These are phyloP conservation scores for Graphium sp. DNA, from an alignment of 2,329 filamentous ascomycete genomes.

Conservation along the genomic window DNA sequence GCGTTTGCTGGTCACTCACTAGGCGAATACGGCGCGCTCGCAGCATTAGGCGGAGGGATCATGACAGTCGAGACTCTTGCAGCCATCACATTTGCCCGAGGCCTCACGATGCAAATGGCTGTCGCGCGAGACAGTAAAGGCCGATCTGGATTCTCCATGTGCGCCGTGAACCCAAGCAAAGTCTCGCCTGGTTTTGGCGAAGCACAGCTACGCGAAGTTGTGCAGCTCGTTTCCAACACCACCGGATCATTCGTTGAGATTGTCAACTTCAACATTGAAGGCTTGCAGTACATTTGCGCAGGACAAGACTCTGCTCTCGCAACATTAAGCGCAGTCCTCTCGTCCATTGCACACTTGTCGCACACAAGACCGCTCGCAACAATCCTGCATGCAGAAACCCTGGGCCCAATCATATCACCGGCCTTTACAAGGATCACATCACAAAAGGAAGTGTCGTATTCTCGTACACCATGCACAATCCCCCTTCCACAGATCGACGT, in stretches of 20 bases:
- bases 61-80: constrained; percentile 99
- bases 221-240: constrained; percentile 84
- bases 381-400: too few relatives aligned
- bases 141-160: constrained; percentile 98
- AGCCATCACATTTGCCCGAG: constrained; percentile 97
- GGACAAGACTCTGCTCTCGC: constrained; percentile 56
- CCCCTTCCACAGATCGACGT: constrained; percentile 95
- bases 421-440: constrained; percentile 45
- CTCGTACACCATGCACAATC: constrained; percentile 87
- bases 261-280: constrained; percentile 84
- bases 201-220: constrained; percentile 88
- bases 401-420: too few relatives aligned
- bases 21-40: constrained; percentile 93
- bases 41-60: constrained; percentile 76
- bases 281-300: constrained; percentile 60
- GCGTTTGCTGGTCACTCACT: constrained; percentile 96
- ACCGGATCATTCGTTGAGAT: constrained; percentile 95
- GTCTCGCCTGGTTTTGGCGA: constrained; percentile 99
- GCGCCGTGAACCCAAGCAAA: constrained; percentile 93
- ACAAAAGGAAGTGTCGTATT: constrained; percentile 76
- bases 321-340: constrained; percentile 63
- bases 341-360: constrained; percentile 73
- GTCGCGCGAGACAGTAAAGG: constrained; percentile 89
- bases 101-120: constrained; percentile 96
- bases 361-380: too few relatives aligned